Percentiles rank a stretch among this genome's conserved stretches.
phyloP scores from a whole-genome alignment of 768 basidiomycete genomes.

The Mrakia blollopis region DNA sequence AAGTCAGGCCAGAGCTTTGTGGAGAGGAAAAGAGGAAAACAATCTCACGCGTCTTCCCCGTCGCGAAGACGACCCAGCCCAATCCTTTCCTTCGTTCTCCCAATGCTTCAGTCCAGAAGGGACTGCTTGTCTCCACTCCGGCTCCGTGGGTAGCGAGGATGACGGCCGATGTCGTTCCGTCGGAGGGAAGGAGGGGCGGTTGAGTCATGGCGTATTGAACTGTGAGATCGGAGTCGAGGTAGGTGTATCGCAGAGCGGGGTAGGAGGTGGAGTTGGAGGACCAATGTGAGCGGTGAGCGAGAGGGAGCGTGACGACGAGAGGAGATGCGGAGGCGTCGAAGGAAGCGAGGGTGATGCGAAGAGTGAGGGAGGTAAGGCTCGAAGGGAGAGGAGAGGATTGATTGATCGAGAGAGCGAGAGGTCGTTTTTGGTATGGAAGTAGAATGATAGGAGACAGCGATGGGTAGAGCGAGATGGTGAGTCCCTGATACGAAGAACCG shows the following conservation, averaged over 20 bases:
- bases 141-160: conserved; percentile 58
- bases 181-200: conserved; percentile 40
- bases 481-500: background rate
- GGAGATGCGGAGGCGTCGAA: background rate
- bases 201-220: conserved; percentile 39
- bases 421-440: conserved; percentile 12
- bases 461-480: background rate
- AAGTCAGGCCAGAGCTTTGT: background rate
- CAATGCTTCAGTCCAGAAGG: conserved; percentile 63
- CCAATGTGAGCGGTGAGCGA: conserved; percentile 6
- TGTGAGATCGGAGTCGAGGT: conserved; percentile 3
- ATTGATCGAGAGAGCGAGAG: background rate
- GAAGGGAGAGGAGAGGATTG: conserved; percentile 2
- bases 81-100: conserved; percentile 50
- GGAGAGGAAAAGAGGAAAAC: background rate
- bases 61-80: conserved; percentile 75
- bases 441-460: background rate
- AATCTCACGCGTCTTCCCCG: conserved; percentile 62
- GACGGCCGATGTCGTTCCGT: conserved; percentile 54
- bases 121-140: conserved; percentile 61
- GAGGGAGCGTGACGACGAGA: background rate
- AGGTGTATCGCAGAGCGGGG: conserved; percentile 12
- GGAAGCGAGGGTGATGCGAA: background rate
- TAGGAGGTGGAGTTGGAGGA: background rate
- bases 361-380: background rate